phyloP scores from a whole-genome alignment of 768 basidiomycete genomes.

The Xerocomellus amylosporus region DNA sequence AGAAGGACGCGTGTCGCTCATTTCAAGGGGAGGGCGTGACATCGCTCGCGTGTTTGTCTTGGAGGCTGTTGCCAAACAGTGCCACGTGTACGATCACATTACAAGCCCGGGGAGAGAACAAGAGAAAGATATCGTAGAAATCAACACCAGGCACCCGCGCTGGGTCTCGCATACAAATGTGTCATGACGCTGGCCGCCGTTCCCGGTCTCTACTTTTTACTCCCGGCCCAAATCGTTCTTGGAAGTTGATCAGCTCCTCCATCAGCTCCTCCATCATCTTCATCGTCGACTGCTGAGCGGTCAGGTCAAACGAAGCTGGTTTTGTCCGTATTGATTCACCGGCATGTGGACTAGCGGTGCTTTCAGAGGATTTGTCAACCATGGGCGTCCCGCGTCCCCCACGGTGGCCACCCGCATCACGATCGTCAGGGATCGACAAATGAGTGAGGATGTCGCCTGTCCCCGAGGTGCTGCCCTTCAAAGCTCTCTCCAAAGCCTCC shows the following conservation, averaged over 20 bases:
- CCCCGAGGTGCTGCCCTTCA: constrained; percentile 28
- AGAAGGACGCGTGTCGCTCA: constrained; percentile 8
- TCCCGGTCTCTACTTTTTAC: constrained; percentile 52
- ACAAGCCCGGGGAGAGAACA: not conserved
- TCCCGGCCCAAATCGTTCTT: constrained; percentile 77
- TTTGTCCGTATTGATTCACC: constrained; percentile 11
- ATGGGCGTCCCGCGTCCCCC: constrained; percentile 30
- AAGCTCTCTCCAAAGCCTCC: constrained; percentile 60
- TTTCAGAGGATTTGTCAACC: constrained; percentile 29
- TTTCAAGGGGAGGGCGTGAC: not conserved
- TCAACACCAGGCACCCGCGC: constrained; percentile 3
- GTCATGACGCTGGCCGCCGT: constrained; percentile 40
- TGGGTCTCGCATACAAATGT: constrained; percentile 7
- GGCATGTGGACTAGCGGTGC: constrained; percentile 13
- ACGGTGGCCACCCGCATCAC: constrained; percentile 8
- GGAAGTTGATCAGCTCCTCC: constrained; percentile 84
- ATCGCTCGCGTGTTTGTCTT: constrained; percentile 20
- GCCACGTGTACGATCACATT: constrained; percentile 15
- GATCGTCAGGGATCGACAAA: constrained; percentile 13
- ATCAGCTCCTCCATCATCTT: constrained; percentile 89
- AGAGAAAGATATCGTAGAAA: constrained; percentile 17
- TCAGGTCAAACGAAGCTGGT: constrained; percentile 3
- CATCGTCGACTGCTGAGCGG: constrained; percentile 49
- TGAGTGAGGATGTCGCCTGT: constrained; percentile 5
- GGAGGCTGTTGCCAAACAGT: constrained; percentile 29